phyloP scores from a whole-genome alignment of 208 protist genomes.

The Crithidia acanthocephali region DNA sequence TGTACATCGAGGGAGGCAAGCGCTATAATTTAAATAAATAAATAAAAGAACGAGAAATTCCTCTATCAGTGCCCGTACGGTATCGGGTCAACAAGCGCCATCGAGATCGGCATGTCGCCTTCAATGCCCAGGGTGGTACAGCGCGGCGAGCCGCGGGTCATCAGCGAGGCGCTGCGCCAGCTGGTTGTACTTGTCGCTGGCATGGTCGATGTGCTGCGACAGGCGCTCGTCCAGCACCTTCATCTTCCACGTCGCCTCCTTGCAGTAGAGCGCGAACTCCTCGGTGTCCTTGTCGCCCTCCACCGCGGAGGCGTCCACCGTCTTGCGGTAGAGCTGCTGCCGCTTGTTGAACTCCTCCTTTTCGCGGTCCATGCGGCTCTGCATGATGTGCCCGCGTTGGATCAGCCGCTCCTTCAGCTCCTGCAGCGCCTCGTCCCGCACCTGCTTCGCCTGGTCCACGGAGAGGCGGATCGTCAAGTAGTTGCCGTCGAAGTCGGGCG shows the following conservation, averaged over 20 bases:
- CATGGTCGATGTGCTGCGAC: conserved; percentile 85
- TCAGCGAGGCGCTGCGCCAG: conserved; percentile 79
- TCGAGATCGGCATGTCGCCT: not conserved
- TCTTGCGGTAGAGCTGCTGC: conserved; percentile 82
- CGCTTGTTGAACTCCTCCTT: conserved; percentile 84
- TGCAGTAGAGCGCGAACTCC: conserved; percentile 86
- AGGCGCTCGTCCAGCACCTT: conserved; percentile 91
- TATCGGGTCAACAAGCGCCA: not conserved
- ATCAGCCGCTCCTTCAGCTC: conserved; percentile 93
- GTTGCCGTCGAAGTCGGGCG: conserved; percentile 71
- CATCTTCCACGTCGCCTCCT: conserved; percentile 92
- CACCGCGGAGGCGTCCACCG: conserved; percentile 57
- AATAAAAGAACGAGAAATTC: not conserved
- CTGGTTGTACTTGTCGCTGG: conserved; percentile 85
- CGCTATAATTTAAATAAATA: too few species aligned
- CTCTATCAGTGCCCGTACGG: not conserved
- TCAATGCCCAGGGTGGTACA: conserved; percentile 46
- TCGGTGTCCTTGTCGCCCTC: conserved; percentile 79
- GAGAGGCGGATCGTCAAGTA: conserved; percentile 74
- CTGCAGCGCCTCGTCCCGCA: conserved; percentile 82
- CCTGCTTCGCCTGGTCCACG: conserved; percentile 78
- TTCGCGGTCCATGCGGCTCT: conserved; percentile 86
- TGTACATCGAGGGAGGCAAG: too few species aligned
- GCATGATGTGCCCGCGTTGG: conserved; percentile 92
- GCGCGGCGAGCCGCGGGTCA: conserved; percentile 66